These are phyloP conservation scores for Mycena sanguinolenta DNA, from an alignment of 768 basidiomycete genomes.

Conservation along the genomic window DNA sequence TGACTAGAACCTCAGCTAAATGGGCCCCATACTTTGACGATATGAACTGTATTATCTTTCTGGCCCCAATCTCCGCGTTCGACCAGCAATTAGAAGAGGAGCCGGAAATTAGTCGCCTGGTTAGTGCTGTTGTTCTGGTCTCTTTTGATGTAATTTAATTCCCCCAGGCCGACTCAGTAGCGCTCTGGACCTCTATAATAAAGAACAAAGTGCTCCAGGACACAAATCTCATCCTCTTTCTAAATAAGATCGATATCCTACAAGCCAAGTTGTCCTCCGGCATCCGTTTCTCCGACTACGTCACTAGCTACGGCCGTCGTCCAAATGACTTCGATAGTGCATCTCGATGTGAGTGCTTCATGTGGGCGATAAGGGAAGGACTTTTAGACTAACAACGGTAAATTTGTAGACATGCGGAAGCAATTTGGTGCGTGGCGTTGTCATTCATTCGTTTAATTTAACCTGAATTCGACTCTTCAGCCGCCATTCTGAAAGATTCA, in stretches of 20 bases:
- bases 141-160: background rate
- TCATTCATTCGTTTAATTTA: background rate
- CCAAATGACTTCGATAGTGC: conserved; percentile 76
- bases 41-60: conserved; percentile 77
- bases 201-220: conserved; percentile 72
- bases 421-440: conserved; percentile 64
- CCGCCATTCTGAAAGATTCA: conserved; percentile 66
- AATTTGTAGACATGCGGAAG: conserved; percentile 71
- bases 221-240: conserved; percentile 77
- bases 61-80: conserved; percentile 81
- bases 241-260: conserved; percentile 80
- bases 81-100: conserved; percentile 79
- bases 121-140: conserved; percentile 44
- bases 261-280: conserved; percentile 74
- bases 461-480: conserved; percentile 37
- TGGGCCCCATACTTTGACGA: conserved; percentile 81
- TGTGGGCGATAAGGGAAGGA: too few relatives aligned
- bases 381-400: too few relatives aligned
- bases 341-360: conserved; percentile 69
- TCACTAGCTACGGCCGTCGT: conserved; percentile 73
- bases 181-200: conserved; percentile 77
- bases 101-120: conserved; percentile 71
- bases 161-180: conserved; percentile 70
- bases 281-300: conserved; percentile 69
- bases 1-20: conserved; percentile 61